Base-by-base conservation (phyloP, 768 basidiomycete genomes). In the Lactarius evosmus region DNA sequence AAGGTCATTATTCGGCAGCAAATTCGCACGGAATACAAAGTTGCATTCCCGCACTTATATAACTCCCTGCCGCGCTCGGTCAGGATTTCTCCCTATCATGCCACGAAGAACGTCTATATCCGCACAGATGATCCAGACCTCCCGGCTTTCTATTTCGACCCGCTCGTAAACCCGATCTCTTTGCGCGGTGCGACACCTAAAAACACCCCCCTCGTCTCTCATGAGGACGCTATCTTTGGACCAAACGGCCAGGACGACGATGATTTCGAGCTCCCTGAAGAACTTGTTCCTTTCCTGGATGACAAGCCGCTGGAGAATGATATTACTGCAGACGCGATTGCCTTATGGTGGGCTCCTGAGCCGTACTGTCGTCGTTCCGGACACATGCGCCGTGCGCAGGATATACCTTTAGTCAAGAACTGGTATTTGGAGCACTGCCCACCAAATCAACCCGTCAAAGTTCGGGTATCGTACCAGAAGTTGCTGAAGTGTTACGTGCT, bases 391-490 rank as follows among this genome's bases (percentile, higher is more conserved):
- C 83, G 97, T 63, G 95, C 96, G 0, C 95, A 98, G 74, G 97
- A 99, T 73, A 75, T 99, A 1, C 95, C 96, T 2, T 80, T 98
- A 58, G 92, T 98, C 69, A 98, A 99, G 81, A 92, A 93, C 70
- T 99, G 95, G 93, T 99, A 98, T 72, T 81, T 98, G 32, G 97
- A 99, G 74, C 97, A 99, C 73, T 98, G 96, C 72, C 97, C 97
- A 34, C 93, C 95, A 0, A 88, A 87, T 50, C 95, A 97, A 72
- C 86, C 95, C 0, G 96, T 98, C 73, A 99, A 99, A 83, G 93
- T 98, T 70, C 89, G 97, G 66, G 97, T 99, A 0, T 98, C 96
- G 38, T 98, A 99, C 73, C 97, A 99, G 80, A 99, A 99, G 77
- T 80, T 99, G 33, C 81, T 96, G 63, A 99, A 99, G 76, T 89